phyloP scores from a whole-genome alignment of 306 rosid species.

The Begonia fuchsioides region DNA sequence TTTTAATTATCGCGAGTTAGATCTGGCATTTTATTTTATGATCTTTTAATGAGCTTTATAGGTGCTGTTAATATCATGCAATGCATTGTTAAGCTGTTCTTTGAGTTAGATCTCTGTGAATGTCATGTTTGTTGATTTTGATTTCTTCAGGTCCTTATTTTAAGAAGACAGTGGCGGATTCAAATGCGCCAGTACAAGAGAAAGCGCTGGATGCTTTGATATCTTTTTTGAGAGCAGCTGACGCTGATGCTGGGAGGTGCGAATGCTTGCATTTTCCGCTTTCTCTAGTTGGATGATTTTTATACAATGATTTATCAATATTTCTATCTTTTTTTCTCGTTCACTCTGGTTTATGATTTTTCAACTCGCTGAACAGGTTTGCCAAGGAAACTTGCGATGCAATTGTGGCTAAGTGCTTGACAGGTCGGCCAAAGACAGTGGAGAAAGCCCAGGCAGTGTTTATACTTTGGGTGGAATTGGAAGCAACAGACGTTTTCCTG shows the following conservation, averaged over 20 bases:
- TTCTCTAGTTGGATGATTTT: neutral
- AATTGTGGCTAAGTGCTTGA: slow-evolving; percentile 80
- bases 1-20: slow-evolving; percentile 11
- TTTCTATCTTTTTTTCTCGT: slow-evolving; percentile 4
- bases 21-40: slow-evolving; percentile 9
- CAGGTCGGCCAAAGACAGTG: slow-evolving; percentile 97
- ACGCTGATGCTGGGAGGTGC: slow-evolving; percentile 91
- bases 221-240: slow-evolving; percentile 85
- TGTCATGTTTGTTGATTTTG: slow-evolving; percentile 5
- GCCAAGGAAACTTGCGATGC: slow-evolving; percentile 90
- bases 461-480: slow-evolving; percentile 94
- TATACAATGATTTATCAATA: slow-evolving; percentile 4
- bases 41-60: slow-evolving; percentile 14
- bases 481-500: slow-evolving; percentile 91
- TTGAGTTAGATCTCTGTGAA: slow-evolving; percentile 18
- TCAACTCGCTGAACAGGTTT: slow-evolving; percentile 21
- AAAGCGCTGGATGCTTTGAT: slow-evolving; percentile 92
- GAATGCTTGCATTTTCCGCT: neutral
- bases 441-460: slow-evolving; percentile 94
- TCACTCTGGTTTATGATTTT: neutral
- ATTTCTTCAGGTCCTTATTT: slow-evolving; percentile 50
- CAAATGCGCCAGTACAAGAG: slow-evolving; percentile 98
- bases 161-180: slow-evolving; percentile 77
- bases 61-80: neutral
- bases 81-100: neutral